These are phyloP conservation scores for Cyclotella distinguenda DNA, from an alignment of 108 stramenopile genomes.

Conservation along the genomic window DNA sequence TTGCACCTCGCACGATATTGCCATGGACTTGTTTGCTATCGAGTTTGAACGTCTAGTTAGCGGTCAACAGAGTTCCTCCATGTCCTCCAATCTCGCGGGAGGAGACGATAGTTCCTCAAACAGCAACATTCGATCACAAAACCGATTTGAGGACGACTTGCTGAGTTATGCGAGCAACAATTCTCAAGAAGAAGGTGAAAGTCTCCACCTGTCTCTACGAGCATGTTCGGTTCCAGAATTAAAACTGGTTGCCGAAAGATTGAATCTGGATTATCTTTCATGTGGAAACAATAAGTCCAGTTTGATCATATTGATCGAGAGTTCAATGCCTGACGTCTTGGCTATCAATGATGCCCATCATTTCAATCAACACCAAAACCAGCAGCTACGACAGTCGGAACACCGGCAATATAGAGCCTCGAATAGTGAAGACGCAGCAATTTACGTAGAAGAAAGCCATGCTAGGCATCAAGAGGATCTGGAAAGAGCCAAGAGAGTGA, in stretches of 20 bases:
- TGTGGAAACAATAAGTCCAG: constrained; percentile 6
- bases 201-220: constrained; percentile 23
- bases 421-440: not conserved
- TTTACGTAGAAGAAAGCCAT: constrained; percentile 7
- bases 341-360: not conserved
- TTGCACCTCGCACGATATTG: constrained; percentile 20
- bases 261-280: constrained; percentile 20
- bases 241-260: constrained; percentile 32
- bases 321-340: constrained; percentile 15
- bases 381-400: constrained; percentile 1
- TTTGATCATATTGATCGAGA: constrained; percentile 31
- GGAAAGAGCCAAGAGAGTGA: constrained; percentile 8
- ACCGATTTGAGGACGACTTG: not conserved
- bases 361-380: constrained; percentile 1
- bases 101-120: not conserved
- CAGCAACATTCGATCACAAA: not conserved
- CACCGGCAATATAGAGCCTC: too few species aligned
- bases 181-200: constrained; percentile 9
- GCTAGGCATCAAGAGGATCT: not conserved
- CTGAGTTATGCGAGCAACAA: not conserved
- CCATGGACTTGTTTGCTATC: constrained; percentile 32
- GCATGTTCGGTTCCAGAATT: constrained; percentile 34
- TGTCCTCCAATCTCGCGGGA: not conserved
- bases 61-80: constrained; percentile 4
- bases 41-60: constrained; percentile 40